Percentiles rank a stretch among this genome's conserved stretches.
phyloP scores from a whole-genome alignment of 441 rosid genomes.

The Pelargonium myrrhifolium region DNA sequence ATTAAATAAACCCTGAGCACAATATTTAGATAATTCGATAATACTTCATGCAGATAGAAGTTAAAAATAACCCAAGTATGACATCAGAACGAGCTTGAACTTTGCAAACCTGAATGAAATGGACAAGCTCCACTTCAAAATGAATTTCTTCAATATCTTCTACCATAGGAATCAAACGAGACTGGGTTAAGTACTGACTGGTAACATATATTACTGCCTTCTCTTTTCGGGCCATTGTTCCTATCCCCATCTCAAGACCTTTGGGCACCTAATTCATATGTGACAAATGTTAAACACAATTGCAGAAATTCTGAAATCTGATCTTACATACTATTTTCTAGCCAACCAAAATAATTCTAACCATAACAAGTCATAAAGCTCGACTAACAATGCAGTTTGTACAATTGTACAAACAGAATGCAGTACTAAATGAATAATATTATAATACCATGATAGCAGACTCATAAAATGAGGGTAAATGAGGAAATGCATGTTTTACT shows the following conservation, averaged over 20 bases:
- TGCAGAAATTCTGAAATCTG: conserved; percentile 6
- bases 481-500: conserved; percentile 20
- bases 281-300: conserved; percentile 12
- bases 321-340: not conserved
- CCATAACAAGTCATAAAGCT: not conserved
- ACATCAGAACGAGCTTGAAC: not conserved
- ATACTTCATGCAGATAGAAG: not conserved
- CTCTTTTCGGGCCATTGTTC: conserved; percentile 85
- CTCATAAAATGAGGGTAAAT: not conserved
- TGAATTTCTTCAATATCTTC: conserved; percentile 79
- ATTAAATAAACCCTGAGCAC: too few species aligned
- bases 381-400: not conserved
- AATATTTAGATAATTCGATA: not conserved
- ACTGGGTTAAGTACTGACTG: conserved; percentile 57
- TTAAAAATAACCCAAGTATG: conserved; percentile 5
- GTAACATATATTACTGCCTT: conserved; percentile 83
- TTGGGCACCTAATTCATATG: conserved; percentile 65
- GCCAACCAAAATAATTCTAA: not conserved
- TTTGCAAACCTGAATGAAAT: conserved; percentile 69
- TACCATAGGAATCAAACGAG: conserved; percentile 51
- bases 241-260: conserved; percentile 97
- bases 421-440: not conserved
- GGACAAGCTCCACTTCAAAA: conserved; percentile 92
- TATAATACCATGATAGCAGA: not conserved
- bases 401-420: not conserved